phyloP scores from a whole-genome alignment of 1,284 basidiomycete species.

The Hypsizygus ulmarius region DNA sequence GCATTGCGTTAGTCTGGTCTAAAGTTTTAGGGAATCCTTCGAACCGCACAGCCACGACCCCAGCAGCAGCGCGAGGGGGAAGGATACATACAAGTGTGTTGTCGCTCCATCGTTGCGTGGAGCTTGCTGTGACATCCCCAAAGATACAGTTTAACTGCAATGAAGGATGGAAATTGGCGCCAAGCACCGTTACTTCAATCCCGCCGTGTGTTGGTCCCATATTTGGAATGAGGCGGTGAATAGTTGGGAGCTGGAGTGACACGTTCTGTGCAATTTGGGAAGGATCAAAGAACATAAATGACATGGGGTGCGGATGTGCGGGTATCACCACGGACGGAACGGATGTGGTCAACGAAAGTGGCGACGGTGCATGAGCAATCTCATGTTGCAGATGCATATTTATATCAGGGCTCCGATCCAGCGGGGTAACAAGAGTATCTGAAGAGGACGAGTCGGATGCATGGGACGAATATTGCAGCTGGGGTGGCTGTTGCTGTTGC shows the following conservation, averaged over 20 bases:
- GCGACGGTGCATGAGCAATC: constrained; percentile 23
- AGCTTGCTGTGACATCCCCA: constrained; percentile 79
- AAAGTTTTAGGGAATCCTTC: constrained; percentile 66
- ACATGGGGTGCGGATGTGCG: constrained; percentile 38
- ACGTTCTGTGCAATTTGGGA: constrained; percentile 42
- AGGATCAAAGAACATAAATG: constrained; percentile 62
- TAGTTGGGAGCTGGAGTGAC: constrained; percentile 57
- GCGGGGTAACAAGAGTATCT: constrained; percentile 38
- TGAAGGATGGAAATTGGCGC: constrained; percentile 80
- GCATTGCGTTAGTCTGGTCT: constrained; percentile 44
- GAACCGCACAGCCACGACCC: constrained; percentile 89
- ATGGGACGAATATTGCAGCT: constrained; percentile 34
- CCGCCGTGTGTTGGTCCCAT: constrained; percentile 92
- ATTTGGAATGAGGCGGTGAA: constrained; percentile 86
- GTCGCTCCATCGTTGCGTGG: constrained; percentile 89
- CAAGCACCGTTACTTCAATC: constrained; percentile 92
- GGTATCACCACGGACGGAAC: constrained; percentile 23
- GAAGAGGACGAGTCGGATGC: constrained; percentile 43
- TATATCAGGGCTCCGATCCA: constrained; percentile 36
- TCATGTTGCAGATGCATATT: constrained; percentile 28
- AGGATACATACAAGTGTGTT: constrained; percentile 93
- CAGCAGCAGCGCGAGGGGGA: constrained; percentile 80
- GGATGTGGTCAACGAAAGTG: constrained; percentile 24
- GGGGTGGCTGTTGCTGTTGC: constrained; percentile 30
- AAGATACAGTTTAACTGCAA: constrained; percentile 79